phyloP scores from a whole-genome alignment of 371 early-diverging fungal species.

The Lichtheimia ramosa region DNA sequence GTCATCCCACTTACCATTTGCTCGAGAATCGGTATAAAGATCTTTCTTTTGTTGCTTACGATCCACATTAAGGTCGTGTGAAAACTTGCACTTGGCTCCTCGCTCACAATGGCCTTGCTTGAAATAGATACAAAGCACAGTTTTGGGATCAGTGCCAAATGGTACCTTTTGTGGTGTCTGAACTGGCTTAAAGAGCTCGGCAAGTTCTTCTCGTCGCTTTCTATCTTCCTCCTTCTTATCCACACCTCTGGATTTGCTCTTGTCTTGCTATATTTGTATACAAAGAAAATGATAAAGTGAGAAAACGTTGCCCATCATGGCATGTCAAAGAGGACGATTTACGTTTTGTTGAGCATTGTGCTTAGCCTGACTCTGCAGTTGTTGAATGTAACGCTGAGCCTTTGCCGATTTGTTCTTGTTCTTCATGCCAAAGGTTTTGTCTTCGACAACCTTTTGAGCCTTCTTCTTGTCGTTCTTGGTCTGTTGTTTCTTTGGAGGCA shows the following conservation, averaged over 20 bases:
- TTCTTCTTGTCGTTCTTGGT: conserved; percentile 67
- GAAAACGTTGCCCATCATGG: not conserved
- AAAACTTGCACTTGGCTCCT: conserved; percentile 97
- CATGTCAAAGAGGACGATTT: not conserved
- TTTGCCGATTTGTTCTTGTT: conserved; percentile 94
- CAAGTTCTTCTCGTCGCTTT: conserved; percentile 59
- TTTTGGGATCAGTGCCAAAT: conserved; percentile 98
- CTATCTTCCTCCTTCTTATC: conserved; percentile 45
- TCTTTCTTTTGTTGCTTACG: conserved; percentile 91
- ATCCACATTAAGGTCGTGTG: conserved; percentile 91
- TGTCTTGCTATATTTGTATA: conserved; percentile 1
- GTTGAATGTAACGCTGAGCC: conserved; percentile 87
- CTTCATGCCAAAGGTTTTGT: conserved; percentile 98
- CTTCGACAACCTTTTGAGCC: conserved; percentile 86
- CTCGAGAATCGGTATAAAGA: conserved; percentile 87
- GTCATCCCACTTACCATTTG: conserved; percentile 3
- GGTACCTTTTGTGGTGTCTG: conserved; percentile 94
- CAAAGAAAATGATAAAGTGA: not conserved
- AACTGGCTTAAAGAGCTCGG: conserved; percentile 89
- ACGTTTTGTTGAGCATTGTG: conserved; percentile 37
- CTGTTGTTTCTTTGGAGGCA: conserved; percentile 80
- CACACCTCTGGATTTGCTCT: conserved; percentile 18
- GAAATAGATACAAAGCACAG: conserved; percentile 94
- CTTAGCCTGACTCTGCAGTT: conserved; percentile 83
- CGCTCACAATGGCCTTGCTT: conserved; percentile 92